Percentiles rank a stretch among this genome's conserved stretches.
Evolutionary conservation across 225 moss, liverwort and hornwort species (phyloP).

Genomic region (Marchantia polymorpha): DNA sequence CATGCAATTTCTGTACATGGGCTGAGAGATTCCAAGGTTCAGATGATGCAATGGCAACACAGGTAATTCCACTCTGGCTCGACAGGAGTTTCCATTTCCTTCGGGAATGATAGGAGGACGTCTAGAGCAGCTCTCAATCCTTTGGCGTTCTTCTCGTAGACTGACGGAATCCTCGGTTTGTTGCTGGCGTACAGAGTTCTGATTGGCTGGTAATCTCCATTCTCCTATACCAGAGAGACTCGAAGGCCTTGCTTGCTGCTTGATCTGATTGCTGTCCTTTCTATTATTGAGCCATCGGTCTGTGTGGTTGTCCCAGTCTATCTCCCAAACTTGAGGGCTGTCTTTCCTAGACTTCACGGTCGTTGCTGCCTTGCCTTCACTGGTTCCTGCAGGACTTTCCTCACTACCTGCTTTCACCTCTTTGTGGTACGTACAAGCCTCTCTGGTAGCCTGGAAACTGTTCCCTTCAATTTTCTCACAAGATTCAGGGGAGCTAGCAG

Average conservation of each 20-base stretch:
- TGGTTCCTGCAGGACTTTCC: neutral
- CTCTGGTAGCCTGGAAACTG: neutral
- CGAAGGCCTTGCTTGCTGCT: neutral
- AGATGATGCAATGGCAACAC: neutral
- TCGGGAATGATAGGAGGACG: neutral
- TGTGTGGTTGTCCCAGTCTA: slow-evolving; percentile 26
- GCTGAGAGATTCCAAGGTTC: slow-evolving; percentile 10
- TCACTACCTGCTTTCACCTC: neutral
- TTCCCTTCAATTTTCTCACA: neutral
- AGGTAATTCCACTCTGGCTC: neutral
- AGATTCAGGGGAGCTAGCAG: neutral
- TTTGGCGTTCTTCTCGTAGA: slow-evolving; percentile 4
- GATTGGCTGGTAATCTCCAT: neutral
- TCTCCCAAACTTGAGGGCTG: slow-evolving; percentile 16
- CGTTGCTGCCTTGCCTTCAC: neutral
- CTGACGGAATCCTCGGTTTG: neutral
- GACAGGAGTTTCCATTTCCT: neutral
- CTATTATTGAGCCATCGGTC: neutral
- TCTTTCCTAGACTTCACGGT: neutral
- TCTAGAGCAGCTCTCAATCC: slow-evolving; percentile 4
- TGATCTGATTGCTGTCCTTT: neutral
- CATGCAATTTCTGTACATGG: neutral
- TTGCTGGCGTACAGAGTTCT: neutral
- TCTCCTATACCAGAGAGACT: neutral
- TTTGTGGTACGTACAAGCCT: neutral